Evolutionary conservation across 176 grass and related monocot species (phyloP).

Genomic region (Oryza brachyantha): DNA sequence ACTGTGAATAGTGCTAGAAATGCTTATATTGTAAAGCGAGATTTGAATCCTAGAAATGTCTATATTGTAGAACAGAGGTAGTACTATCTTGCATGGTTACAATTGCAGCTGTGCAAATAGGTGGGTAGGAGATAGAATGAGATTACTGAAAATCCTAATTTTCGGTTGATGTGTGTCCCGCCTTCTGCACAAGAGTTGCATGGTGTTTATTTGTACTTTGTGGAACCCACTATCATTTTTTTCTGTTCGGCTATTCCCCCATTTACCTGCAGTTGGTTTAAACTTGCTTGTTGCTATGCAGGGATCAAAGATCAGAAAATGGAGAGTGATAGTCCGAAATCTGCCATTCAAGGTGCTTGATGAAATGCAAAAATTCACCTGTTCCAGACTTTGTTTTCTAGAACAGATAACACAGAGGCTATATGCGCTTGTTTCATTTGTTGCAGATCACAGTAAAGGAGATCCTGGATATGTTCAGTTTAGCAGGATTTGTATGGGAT

Average conservation of each 20-base stretch:
- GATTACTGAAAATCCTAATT: background rate
- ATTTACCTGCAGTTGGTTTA: constrained; percentile 24
- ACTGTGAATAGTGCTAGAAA: too few species aligned
- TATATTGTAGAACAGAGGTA: too few species aligned
- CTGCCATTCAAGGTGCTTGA: constrained; percentile 89
- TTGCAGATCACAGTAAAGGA: constrained; percentile 69
- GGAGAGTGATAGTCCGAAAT: constrained; percentile 93
- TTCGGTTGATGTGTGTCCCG: background rate
- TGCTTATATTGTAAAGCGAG: too few species aligned
- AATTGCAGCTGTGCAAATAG: background rate
- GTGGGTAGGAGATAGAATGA: background rate
- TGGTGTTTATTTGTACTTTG: background rate
- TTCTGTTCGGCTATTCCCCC: background rate
- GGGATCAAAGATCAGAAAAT: constrained; percentile 88
- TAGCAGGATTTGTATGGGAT: constrained; percentile 90
- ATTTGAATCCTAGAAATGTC: too few species aligned
- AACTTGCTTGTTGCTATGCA: constrained; percentile 35
- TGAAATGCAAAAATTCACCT: constrained; percentile 12
- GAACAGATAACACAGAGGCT: constrained; percentile 21
- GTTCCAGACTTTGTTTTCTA: background rate
- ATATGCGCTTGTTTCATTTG: constrained; percentile 13
- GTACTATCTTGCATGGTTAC: constrained; percentile 1
- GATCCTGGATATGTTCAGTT: constrained; percentile 68
- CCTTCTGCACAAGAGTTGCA: background rate
- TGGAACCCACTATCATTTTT: background rate